Percentiles rank a stretch among this genome's conserved stretches.
These are phyloP conservation scores for Fragaria nilgerrensis DNA, from an alignment of 306 rosid genomes.

Conservation along the genomic window DNA sequence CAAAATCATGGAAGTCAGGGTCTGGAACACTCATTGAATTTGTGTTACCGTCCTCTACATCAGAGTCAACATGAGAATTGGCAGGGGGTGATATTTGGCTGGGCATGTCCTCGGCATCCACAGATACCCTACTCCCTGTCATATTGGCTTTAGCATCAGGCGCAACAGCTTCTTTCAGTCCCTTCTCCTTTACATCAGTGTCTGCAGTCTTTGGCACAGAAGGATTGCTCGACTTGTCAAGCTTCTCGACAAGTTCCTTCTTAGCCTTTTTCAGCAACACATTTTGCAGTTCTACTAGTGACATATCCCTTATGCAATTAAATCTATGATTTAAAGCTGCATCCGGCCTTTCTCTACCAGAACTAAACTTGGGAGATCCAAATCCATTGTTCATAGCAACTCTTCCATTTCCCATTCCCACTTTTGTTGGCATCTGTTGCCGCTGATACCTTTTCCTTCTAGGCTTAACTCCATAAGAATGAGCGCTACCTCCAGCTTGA, in stretches of 20 bases:
- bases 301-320: constrained; percentile 34
- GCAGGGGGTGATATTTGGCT: constrained; percentile 24
- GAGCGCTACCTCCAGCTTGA: constrained; percentile 35
- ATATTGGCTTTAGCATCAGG: constrained; percentile 33
- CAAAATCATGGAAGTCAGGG: constrained; percentile 91
- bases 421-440: constrained; percentile 25
- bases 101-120: constrained; percentile 25
- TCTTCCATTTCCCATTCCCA: constrained; percentile 33
- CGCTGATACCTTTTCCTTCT: constrained; percentile 36
- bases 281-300: constrained; percentile 41
- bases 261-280: constrained; percentile 52
- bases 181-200: constrained; percentile 31
- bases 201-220: constrained; percentile 25
- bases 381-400: constrained; percentile 23
- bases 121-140: constrained; percentile 13
- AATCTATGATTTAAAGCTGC: constrained; percentile 33
- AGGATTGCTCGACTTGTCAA: constrained; percentile 42
- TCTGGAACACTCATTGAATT: constrained; percentile 71
- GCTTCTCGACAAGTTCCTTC: constrained; percentile 52
- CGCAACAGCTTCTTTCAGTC: constrained; percentile 13
- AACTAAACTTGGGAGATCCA: constrained; percentile 40
- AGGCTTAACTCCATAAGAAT: constrained; percentile 36
- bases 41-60: constrained; percentile 27
- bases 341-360: constrained; percentile 37
- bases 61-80: constrained; percentile 28